These are phyloP conservation scores for Brachypodium distachyon DNA, from an alignment of 202 grass and related monocot species.

Conservation along the genomic window DNA sequence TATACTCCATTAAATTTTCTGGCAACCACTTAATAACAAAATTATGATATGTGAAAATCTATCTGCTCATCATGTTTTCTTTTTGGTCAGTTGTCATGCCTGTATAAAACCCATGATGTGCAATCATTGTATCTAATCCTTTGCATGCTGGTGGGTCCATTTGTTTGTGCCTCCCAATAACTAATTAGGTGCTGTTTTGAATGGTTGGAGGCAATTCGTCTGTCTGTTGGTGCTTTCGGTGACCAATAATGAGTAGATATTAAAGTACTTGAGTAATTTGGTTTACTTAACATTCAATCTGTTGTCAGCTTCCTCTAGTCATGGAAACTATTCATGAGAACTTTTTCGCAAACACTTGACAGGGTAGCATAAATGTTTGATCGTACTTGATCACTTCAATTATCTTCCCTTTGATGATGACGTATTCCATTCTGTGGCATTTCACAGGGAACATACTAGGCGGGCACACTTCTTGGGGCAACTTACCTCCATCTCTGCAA, in stretches of 20 bases:
- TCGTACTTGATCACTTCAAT: not conserved
- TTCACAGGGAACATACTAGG: conserved; percentile 34
- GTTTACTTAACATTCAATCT: not conserved
- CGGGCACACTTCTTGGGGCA: conserved; percentile 49
- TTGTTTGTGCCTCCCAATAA: conserved; percentile 2
- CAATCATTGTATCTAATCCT: not conserved
- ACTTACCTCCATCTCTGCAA: conserved; percentile 74
- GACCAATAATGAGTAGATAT: not conserved
- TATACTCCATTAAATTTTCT: not conserved
- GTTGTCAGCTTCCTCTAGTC: conserved; percentile 3
- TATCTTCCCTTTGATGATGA: not conserved
- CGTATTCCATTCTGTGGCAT: not conserved
- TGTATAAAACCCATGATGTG: not conserved
- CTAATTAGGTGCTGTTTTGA: not conserved
- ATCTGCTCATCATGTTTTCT: conserved; percentile 10
- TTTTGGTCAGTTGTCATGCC: not conserved
- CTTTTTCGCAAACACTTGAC: not conserved
- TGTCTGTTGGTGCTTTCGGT: not conserved
- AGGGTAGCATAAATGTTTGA: not conserved
- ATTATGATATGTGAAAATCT: not conserved
- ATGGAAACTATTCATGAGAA: not conserved
- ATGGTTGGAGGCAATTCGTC: not conserved
- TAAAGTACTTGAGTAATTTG: conserved; percentile 9
- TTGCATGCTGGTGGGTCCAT: conserved; percentile 4
- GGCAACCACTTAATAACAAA: not conserved